Evolutionary conservation across 2,329 filamentous ascomycete species (phyloP), one percentile per base, ranked within the genome.

Genomic region (Colletotrichum cereale): DNA sequence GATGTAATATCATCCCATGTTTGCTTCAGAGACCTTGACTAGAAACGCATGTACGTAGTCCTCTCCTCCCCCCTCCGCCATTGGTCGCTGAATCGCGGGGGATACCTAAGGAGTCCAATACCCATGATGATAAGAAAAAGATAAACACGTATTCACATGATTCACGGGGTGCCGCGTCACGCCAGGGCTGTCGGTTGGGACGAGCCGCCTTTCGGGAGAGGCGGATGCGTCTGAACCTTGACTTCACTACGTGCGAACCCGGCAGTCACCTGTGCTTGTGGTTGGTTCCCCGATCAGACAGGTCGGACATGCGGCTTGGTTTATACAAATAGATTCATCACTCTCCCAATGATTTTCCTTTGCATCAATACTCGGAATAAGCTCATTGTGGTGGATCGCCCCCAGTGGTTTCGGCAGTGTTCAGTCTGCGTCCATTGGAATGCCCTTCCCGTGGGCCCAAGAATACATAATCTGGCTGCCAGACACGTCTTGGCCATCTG

Each of bases 91-190:
- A 60, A 48, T 70, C 36, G 67, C 55, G 55, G 47, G 55, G 55
- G 44, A 18, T n/a, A n/a, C n/a, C n/a, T n/a, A n/a, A n/a, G n/a
- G n/a, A n/a, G n/a, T n/a, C n/a, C n/a, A n/a, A n/a, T n/a, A n/a
- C n/a, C n/a, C n/a, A n/a, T n/a, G n/a, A n/a, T n/a, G n/a, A n/a
- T n/a, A n/a, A n/a, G n/a, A n/a, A n/a, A n/a, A n/a, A n/a, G n/a
- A n/a, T n/a, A 65, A 65, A 69, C 66, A 58, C 36, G 44, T 36
- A 21, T 69, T 31, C 34, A 42, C 36, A 8, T n/a, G 26, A 12
- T 60, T 53, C 67, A 38, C n/a, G 36, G 14, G 16, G 21, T 44
- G 67, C 67, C 62, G 67, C 67, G 67, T 66, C 61, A 69, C 52
- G 52, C 26, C 62, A 53, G 42, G 55, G 53, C 62, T 60, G 53